phyloP scores from a whole-genome alignment of 352 stramenopile genomes.

The Peronospora destructor region DNA sequence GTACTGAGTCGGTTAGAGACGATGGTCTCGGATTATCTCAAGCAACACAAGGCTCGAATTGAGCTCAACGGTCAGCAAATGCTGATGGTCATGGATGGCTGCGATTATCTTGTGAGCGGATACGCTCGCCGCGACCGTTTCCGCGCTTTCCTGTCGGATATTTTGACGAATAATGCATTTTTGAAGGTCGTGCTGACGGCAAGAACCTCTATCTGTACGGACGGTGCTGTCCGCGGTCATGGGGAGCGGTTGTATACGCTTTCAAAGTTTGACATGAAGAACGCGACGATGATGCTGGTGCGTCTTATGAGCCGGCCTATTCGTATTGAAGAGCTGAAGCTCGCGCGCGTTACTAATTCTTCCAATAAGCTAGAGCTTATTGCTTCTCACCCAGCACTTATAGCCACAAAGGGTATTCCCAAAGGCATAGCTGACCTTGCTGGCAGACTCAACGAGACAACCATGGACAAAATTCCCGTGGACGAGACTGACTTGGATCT shows the following conservation, averaged over 20 bases:
- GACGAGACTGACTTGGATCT: conserved; percentile 30
- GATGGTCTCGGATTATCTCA: conserved; percentile 46
- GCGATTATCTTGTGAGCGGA: conserved; percentile 53
- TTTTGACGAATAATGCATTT: conserved; percentile 60
- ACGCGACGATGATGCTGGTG: conserved; percentile 64
- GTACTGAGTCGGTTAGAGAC: conserved; percentile 49
- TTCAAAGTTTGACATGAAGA: conserved; percentile 62
- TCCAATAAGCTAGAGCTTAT: conserved; percentile 70
- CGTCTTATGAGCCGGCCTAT: conserved; percentile 69
- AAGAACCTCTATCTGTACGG: conserved; percentile 48
- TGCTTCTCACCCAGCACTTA: conserved; percentile 55
- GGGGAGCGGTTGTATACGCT: conserved; percentile 64
- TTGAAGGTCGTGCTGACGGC: conserved; percentile 74
- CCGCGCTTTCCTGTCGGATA: conserved; percentile 54
- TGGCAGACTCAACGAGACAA: conserved; percentile 53
- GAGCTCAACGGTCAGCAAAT: conserved; percentile 51
- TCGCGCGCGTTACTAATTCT: conserved; percentile 22
- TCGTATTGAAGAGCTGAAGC: conserved; percentile 58
- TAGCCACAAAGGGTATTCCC: conserved; percentile 52
- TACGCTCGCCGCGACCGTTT: conserved; percentile 51
- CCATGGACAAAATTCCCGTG: conserved; percentile 59
- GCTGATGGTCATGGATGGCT: conserved; percentile 66
- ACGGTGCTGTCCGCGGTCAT: conserved; percentile 59
- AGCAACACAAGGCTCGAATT: conserved; percentile 41
- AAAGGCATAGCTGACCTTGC: conserved; percentile 69